Evolutionary conservation across 805 yeast genomes (phyloP).

Genomic region (Wilhelminamyces savonicus): DNA sequence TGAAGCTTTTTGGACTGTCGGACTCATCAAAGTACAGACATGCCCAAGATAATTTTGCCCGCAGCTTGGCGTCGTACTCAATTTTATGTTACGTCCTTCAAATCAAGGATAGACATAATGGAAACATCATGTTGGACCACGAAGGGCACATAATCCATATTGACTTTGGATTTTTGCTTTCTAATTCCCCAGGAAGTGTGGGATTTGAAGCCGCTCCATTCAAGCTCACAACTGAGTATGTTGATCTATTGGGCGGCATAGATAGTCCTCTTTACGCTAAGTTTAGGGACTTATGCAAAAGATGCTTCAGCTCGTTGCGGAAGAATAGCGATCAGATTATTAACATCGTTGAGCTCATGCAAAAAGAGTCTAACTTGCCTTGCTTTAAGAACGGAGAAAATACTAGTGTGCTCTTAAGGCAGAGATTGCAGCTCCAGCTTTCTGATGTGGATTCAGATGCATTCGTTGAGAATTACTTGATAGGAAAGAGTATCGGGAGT

Average conservation of each 20-base stretch:
- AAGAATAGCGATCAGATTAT: conserved; percentile 68
- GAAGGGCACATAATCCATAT: conserved; percentile 95
- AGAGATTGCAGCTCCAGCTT: conserved; percentile 74
- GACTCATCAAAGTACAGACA: conserved; percentile 48
- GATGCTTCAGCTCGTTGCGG: conserved; percentile 70
- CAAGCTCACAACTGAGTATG: conserved; percentile 83
- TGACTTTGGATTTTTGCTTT: conserved; percentile 88
- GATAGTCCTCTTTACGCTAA: conserved; percentile 53
- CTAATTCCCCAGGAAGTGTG: conserved; percentile 94
- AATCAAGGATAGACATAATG: conserved; percentile 94
- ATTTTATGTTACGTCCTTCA: conserved; percentile 85
- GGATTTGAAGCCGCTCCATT: conserved; percentile 98
- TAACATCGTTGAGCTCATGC: conserved; percentile 89
- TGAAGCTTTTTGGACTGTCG: conserved; percentile 64
- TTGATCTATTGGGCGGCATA: conserved; percentile 80
- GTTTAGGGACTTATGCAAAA: conserved; percentile 60
- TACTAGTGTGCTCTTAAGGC: conserved; percentile 72
- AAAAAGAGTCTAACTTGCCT: conserved; percentile 81
- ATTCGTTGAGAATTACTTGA: conserved; percentile 71
- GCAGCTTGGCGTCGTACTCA: conserved; percentile 86
- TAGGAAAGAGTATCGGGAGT: conserved; percentile 80
- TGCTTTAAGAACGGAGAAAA: conserved; percentile 86
- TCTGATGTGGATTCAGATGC: conserved; percentile 65
- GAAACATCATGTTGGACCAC: conserved; percentile 93
- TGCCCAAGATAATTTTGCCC: conserved; percentile 83